phyloP scores from a whole-genome alignment of 768 basidiomycete genomes.

The Pisolithus marmoratus region DNA sequence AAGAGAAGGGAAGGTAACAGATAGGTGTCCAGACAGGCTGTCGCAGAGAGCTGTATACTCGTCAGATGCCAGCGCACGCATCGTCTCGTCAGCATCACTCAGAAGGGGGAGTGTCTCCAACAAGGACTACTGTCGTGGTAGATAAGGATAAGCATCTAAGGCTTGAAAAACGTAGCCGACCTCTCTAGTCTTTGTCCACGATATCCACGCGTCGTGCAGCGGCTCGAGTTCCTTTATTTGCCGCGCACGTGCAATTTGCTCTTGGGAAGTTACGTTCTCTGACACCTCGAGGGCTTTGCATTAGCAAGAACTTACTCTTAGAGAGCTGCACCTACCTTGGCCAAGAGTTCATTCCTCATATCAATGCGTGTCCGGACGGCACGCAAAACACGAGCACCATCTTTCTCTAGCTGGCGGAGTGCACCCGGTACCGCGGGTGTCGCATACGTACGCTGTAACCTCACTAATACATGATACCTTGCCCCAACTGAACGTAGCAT shows the following conservation, averaged over 20 bases:
- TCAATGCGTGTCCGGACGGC: conserved; percentile 50
- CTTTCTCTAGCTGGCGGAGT: conserved; percentile 28
- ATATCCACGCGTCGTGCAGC: conserved; percentile 61
- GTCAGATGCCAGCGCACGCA: conserved; percentile 68
- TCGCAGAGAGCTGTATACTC: conserved; percentile 49
- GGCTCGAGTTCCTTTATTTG: conserved; percentile 65
- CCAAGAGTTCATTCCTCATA: conserved; percentile 39
- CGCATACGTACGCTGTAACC: conserved; percentile 7
- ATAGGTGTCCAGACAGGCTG: conserved; percentile 22
- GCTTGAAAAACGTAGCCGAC: conserved; percentile 34
- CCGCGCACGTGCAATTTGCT: conserved; percentile 54
- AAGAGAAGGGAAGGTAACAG: conserved; percentile 56
- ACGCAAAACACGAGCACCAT: conserved; percentile 48
- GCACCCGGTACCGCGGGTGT: conserved; percentile 5
- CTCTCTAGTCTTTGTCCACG: conserved; percentile 50
- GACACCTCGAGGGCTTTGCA: conserved; percentile 36
- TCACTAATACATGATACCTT: conserved; percentile 6
- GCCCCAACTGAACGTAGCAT: background rate
- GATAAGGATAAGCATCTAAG: conserved; percentile 5
- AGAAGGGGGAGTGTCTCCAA: conserved; percentile 59
- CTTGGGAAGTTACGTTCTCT: conserved; percentile 45
- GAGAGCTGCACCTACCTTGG: conserved; percentile 32
- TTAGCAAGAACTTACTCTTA: background rate
- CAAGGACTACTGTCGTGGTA: conserved; percentile 49
- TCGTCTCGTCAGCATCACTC: conserved; percentile 65